These are phyloP conservation scores for Choricystis sp. DNA, from an alignment of 139 green algal species.

Conservation along the genomic window DNA sequence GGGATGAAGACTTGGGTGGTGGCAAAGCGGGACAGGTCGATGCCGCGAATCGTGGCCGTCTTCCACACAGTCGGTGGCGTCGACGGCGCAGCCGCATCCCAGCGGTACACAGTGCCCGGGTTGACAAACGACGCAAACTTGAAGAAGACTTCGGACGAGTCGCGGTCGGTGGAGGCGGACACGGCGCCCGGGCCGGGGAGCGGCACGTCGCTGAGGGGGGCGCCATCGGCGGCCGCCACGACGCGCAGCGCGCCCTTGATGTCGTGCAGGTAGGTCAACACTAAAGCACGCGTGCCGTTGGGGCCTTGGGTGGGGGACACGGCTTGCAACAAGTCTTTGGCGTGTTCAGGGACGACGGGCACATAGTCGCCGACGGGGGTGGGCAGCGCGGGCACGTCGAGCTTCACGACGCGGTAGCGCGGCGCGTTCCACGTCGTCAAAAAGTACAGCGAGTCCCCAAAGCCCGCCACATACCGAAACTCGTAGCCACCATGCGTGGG, in stretches of 20 bases:
- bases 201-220: conserved; percentile 21
- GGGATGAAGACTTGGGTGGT: background rate
- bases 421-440: conserved; percentile 74
- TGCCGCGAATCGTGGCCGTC: background rate
- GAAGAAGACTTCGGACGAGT: conserved; percentile 58
- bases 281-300: background rate
- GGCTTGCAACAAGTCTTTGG: conserved; percentile 50
- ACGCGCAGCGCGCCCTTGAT: conserved; percentile 25
- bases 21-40: background rate
- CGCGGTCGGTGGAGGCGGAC: conserved; percentile 32
- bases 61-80: conserved; percentile 19
- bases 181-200: conserved; percentile 52
- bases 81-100: background rate
- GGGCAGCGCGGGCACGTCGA: background rate
- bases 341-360: conserved; percentile 57
- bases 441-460: conserved; percentile 14
- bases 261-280: conserved; percentile 47
- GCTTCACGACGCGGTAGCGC: conserved; percentile 30
- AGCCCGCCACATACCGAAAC: background rate
- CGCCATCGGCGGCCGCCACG: conserved; percentile 15
- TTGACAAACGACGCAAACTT: conserved; percentile 47
- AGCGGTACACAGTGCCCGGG: conserved; percentile 26
- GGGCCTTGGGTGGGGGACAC: background rate
- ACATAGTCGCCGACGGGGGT: background rate
- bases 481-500: background rate